Evolutionary conservation across 257 asterid genomes (phyloP).

Genomic region (Solanum tarijense): DNA sequence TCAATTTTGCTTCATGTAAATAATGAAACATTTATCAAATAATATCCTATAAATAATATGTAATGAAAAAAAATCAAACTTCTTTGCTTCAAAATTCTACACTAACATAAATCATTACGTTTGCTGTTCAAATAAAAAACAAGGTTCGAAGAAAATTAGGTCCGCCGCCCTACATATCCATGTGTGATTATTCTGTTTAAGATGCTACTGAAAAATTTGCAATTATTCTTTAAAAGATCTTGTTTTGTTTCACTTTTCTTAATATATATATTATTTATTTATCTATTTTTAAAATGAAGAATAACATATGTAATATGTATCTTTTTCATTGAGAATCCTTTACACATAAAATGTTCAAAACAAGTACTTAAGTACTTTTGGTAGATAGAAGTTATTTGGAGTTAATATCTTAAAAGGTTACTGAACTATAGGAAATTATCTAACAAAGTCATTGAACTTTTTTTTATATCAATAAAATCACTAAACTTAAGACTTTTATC

Average conservation of each 20-base stretch:
- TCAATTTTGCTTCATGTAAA: not conserved
- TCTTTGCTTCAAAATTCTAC: not conserved
- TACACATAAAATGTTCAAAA: not conserved
- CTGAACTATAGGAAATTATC: too few species aligned
- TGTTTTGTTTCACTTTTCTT: not conserved
- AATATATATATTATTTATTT: not conserved
- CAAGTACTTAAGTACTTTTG: not conserved
- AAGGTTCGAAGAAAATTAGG: not conserved
- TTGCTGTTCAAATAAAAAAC: not conserved
- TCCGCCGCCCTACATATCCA: not conserved
- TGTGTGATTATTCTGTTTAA: not conserved
- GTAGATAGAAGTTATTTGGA: not conserved
- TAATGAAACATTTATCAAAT: not conserved
- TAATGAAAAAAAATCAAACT: not conserved
- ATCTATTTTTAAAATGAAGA: not conserved
- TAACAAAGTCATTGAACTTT: too few species aligned
- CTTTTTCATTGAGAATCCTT: not conserved
- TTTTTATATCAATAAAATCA: too few species aligned
- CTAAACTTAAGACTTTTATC: too few species aligned
- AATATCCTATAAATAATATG: not conserved
- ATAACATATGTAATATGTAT: not conserved
- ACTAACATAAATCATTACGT: not conserved
- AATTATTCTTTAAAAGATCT: not conserved
- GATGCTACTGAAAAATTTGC: not conserved
- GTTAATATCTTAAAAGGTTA: too few species aligned